phyloP scores from a whole-genome alignment of 164 flowering plant species.

The Magnolia changhungtana region DNA sequence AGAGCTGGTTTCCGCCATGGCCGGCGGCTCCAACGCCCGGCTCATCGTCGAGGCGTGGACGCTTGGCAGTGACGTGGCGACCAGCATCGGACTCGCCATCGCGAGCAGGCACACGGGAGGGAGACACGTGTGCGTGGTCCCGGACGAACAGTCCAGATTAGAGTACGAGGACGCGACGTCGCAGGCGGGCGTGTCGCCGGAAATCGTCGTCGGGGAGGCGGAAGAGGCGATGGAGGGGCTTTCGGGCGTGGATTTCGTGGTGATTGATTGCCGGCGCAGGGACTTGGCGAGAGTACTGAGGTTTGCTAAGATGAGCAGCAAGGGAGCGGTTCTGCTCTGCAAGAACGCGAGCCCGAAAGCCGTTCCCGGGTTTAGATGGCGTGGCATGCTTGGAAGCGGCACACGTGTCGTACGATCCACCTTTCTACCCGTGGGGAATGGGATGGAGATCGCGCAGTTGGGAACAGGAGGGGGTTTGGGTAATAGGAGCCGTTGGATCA shows the following conservation, averaged over 20 bases:
- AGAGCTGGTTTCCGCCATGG: slow-evolving; percentile 57
- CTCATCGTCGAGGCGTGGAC: slow-evolving; percentile 64
- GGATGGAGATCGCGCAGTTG: slow-evolving; percentile 77
- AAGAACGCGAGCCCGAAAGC: slow-evolving; percentile 47
- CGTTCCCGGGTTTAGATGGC: slow-evolving; percentile 42
- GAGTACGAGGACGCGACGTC: slow-evolving; percentile 45
- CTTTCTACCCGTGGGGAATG: slow-evolving; percentile 75
- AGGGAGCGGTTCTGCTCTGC: slow-evolving; percentile 75
- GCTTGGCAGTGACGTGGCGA: slow-evolving; percentile 39
- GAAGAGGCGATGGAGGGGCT: slow-evolving; percentile 52
- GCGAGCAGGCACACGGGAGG: slow-evolving; percentile 64
- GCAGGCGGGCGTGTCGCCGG: slow-evolving; percentile 33
- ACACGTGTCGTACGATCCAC: slow-evolving; percentile 61
- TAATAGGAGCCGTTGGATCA: slow-evolving; percentile 57
- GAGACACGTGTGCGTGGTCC: slow-evolving; percentile 75
- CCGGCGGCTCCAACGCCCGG: slow-evolving; percentile 50
- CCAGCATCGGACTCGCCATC: slow-evolving; percentile 63
- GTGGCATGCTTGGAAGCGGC: slow-evolving; percentile 28
- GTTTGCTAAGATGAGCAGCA: slow-evolving; percentile 42
- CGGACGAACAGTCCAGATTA: slow-evolving; percentile 47
- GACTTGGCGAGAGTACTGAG: slow-evolving; percentile 47
- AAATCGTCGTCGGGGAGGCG: slow-evolving; percentile 58
- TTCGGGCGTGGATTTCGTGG: slow-evolving; percentile 68
- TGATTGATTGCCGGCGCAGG: slow-evolving; percentile 49
- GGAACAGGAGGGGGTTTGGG: slow-evolving; percentile 18